phyloP scores from a whole-genome alignment of 169 alveolate genomes.

The Cryptosporidium sp. region DNA sequence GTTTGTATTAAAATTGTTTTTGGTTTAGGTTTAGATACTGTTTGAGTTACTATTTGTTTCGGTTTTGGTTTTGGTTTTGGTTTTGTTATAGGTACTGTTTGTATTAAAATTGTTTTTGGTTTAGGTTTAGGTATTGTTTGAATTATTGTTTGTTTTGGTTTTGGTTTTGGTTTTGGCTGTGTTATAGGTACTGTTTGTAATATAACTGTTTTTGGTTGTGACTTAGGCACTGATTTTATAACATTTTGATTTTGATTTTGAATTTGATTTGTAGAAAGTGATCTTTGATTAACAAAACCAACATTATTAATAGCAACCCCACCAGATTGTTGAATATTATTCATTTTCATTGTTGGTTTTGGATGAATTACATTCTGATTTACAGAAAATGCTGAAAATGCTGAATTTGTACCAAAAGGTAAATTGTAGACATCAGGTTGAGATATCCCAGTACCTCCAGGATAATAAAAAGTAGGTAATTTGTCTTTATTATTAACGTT shows the following conservation, averaged over 20 bases:
- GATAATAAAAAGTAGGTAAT: conserved; percentile 38
- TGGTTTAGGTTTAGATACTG: neutral
- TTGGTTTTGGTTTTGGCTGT: neutral
- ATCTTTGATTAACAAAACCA: neutral
- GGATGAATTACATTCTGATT: neutral
- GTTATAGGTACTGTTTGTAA: neutral
- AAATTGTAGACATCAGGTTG: neutral
- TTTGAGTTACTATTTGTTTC: neutral
- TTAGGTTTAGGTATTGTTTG: neutral
- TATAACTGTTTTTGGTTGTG: neutral
- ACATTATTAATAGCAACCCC: neutral
- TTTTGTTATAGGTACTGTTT: neutral
- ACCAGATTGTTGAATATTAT: conserved; percentile 1
- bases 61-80: neutral
- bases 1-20: neutral
- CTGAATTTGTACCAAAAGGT: neutral
- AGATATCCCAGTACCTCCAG: conserved; percentile 28
- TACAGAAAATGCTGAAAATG: neutral
- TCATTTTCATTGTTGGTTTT: neutral
- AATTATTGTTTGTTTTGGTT: neutral
- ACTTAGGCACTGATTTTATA: neutral
- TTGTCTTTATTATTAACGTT: neutral
- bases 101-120: neutral
- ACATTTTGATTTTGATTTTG: neutral
- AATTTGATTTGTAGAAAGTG: neutral